phyloP scores from a whole-genome alignment of 2,329 filamentous ascomycete genomes.

The Sclerotinia borealis region DNA sequence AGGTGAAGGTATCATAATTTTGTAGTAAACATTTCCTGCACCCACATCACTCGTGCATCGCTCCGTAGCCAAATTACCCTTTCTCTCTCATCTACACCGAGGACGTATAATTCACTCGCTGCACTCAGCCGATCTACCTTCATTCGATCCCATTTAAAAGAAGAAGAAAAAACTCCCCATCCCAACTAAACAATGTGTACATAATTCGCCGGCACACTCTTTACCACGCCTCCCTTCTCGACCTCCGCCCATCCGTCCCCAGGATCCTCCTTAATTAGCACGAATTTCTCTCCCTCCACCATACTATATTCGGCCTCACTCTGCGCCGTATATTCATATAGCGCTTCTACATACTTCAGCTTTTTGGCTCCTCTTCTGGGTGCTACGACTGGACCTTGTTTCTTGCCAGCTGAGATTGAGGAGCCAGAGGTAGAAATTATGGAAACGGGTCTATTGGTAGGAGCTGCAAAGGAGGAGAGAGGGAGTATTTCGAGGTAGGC shows the following conservation, averaged over 20 bases:
- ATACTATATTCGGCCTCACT: slow-evolving; percentile 86
- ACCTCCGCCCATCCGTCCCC: slow-evolving; percentile 98
- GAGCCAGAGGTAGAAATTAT: slow-evolving; percentile 73
- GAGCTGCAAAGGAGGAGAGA: slow-evolving; percentile 35
- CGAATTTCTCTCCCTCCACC: slow-evolving; percentile 83
- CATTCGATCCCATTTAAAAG: not conserved
- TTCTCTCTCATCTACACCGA: no score
- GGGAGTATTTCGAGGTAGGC: slow-evolving; percentile 70
- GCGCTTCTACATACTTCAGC: slow-evolving; percentile 82
- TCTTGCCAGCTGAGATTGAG: slow-evolving; percentile 46
- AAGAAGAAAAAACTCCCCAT: slow-evolving; percentile 2
- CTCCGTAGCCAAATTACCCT: no score
- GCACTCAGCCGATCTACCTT: no score
- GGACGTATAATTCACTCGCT: no score
- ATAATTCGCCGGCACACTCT: slow-evolving; percentile 92
- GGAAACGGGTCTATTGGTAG: slow-evolving; percentile 53
- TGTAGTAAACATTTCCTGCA: no score
- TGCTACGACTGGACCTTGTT: slow-evolving; percentile 60
- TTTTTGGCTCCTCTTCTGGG: slow-evolving; percentile 90
- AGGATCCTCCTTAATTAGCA: slow-evolving; percentile 78
- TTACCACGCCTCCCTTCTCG: slow-evolving; percentile 79
- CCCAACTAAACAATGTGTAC: slow-evolving; percentile 49
- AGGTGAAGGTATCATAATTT: no score
- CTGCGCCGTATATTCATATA: slow-evolving; percentile 87
- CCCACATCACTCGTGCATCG: no score